These are phyloP conservation scores for Clavariopsis aquatica DNA, from an alignment of 495 filamentous ascomycete species.

Conservation along the genomic window DNA sequence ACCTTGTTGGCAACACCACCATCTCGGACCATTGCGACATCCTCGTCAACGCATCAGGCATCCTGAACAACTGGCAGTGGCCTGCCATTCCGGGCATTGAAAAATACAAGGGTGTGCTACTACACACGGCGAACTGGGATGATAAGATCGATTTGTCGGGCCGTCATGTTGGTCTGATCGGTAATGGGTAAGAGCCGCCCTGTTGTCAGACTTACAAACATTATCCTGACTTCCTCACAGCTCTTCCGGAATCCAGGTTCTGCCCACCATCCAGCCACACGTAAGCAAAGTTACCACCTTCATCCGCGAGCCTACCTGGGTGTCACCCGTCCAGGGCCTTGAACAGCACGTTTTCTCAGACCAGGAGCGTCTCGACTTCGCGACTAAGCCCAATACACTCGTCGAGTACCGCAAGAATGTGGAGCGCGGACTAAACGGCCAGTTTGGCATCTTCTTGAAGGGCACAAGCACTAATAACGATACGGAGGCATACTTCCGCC, in stretches of 20 bases:
- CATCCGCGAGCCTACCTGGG: conserved; percentile 45
- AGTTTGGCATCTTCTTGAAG: conserved; percentile 52
- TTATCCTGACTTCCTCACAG: conserved; percentile 29
- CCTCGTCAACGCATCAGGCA: conserved; percentile 42
- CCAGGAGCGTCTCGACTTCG: conserved; percentile 43
- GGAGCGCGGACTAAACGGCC: conserved; percentile 48
- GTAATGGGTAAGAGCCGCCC: conserved; percentile 31
- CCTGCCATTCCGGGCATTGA: conserved; percentile 42
- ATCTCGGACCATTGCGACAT: conserved; percentile 42
- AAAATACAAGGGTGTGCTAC: conserved; percentile 40
- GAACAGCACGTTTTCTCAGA: conserved; percentile 46
- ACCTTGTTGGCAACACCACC: conserved; percentile 28
- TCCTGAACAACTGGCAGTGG: conserved; percentile 46
- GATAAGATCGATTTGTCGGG: conserved; percentile 36
- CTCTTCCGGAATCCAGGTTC: conserved; percentile 43
- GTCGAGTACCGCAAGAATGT: conserved; percentile 34
- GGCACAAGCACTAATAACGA: conserved; percentile 46
- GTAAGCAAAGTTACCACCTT: conserved; percentile 39
- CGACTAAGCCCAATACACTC: conserved; percentile 34
- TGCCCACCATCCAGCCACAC: conserved; percentile 36
- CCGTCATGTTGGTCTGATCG: conserved; percentile 39
- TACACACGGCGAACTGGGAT: conserved; percentile 44
- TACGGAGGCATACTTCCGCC: conserved; percentile 36
- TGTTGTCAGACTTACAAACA: conserved; percentile 17
- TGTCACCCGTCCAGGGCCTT: conserved; percentile 44